Evolutionary conservation across 2,329 filamentous ascomycete species (phyloP), one percentile per base, ranked within the genome.

Genomic region (Talaromyces sp.): DNA sequence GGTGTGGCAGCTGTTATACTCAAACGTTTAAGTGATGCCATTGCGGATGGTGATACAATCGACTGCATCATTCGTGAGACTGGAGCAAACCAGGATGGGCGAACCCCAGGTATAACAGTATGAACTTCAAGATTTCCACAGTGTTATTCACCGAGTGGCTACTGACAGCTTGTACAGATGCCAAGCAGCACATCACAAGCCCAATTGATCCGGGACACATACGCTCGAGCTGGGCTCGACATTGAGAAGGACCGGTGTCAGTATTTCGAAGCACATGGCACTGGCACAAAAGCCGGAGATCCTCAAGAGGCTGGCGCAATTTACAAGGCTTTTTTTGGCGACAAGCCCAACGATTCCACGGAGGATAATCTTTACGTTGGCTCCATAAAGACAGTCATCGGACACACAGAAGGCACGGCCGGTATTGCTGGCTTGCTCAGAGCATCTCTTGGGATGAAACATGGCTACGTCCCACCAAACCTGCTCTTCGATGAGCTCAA

Each of bases 1-100:
- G 84, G 84, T 2, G 72, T 84, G 15, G 79, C 79, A 0, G 72
- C 76, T 0, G 67, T 88, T 0, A 72, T 87, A 0, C 66, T 88
- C 0, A 87, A 87, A 71, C 75, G 71, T 1, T 70, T 87, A 0
- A 72, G 70, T 3, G 70, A 78, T 0, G 86, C 86, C 0, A 60
- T 86, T 2, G 70, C 61, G 0, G 79, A 83, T 67, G 75, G 75
- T 1, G 80, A 83, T 61, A 67, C 73, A 1, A 78, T 84, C 49
- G 73, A 80, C 25, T 74, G 74, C 40, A 68, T 77, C 15, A 74
- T 78, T 29, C 71, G 75, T 6, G 72, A 69, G 10, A 72, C 71
- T 4, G 72, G 65, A 15, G 63, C 73, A 17, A 78, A 77, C 61
- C 70, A 71, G 22, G 75, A 77, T 68, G 75, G 76, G 3, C 61